Evolutionary conservation across 1,284 basidiomycete genomes (phyloP), one percentile per base, ranked within the genome.

Genomic region (Cutaneotrichosporon mucoides): DNA sequence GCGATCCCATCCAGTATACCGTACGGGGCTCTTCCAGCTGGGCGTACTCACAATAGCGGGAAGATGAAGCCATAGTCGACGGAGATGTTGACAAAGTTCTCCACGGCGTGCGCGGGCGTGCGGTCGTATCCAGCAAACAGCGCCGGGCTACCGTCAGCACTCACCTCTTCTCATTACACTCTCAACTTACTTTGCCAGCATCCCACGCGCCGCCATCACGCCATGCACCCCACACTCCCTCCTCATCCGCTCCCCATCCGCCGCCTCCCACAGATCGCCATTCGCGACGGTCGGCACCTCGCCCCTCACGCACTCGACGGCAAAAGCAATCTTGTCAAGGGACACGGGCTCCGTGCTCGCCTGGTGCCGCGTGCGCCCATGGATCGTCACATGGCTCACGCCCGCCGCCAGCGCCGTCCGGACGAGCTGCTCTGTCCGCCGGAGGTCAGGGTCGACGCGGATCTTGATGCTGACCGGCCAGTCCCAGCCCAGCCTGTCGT

Each of bases 401-500:
- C 70, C 68, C 10, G 73, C 72, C 35, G 71, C 63, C 2, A 79
- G 56, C 0, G 77, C 78, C 12, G 80, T 82, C 6, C 78, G 69
- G 13, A 85, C 79, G 2, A 85, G 77, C 42, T 78, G 76, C 35
- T 83, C 78, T 0, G 84, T 85, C 15, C 62, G 81, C 79, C 73
- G 69, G 16, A 77, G 69, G 61, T 84, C 82, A 6, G 74, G 67
- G 68, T 85, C 84, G 11, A 85, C 76, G 8, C 84, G 76, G 54
- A 85, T 85, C 74, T 85, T 85, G 63, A 85, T 81, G 51, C 79
- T 81, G 36, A 85, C 81, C n/a, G 82, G 81, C 64, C 79, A 84
- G 11, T 71, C 69, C 73, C 80, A 79, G 0, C 83, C 84, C 54
- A 84, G 73, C 4, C 83, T 72, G 52, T 77, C 80, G 57, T 83